Base-by-base conservation (phyloP, 139 green algal species). In the Micractinium sp. region DNA sequence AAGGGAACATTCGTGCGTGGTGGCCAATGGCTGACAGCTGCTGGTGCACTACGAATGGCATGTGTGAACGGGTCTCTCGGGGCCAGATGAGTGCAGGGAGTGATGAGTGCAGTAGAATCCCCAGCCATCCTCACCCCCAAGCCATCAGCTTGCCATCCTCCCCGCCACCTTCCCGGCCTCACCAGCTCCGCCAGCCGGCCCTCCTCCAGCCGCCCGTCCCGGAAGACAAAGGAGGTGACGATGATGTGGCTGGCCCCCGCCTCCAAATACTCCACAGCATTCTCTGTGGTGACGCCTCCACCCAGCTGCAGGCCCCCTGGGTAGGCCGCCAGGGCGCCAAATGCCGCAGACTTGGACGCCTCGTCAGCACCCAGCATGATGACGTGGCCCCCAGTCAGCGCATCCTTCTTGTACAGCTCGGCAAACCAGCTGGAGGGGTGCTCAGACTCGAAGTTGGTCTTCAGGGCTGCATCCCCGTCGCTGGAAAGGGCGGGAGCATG, bases 401-500 rank as follows among this genome's bases (percentile, higher is more conserved):
- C 90, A 77, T 99, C 96, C 0, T 85, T 41, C 22, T 90, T 69
- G 90, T 99, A 99, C 85, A 99, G 92, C 71, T 96, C 82, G 14
- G 96, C 95, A 93, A 95, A 99, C 89, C 96, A 98, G 27, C 89
- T 92, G 4, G 96, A 92, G 0, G 95, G 95, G 74, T 96, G 95
- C 71, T 98, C 95, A 0, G 97, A 97, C 71, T 98, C 96, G 88
- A 99, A 99, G 93, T 99, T 99, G 29, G 97, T 99, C 63, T 97
- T 91, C 18, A 98, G 91, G 39, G 90, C 79, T 12, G 75, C 81
- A 39, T 84, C 85, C 19, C 60, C 87, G 60, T 60, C 79, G 36
- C 63, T 91, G 85, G 66, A 87, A 14, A 56, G 33, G 27, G 20
- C 9, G 33, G 19, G 53, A 31, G 3, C 14, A 0, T 53, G 9